Base-by-base conservation (phyloP, 805 yeast genomes). In the Lipomyces kockii region DNA sequence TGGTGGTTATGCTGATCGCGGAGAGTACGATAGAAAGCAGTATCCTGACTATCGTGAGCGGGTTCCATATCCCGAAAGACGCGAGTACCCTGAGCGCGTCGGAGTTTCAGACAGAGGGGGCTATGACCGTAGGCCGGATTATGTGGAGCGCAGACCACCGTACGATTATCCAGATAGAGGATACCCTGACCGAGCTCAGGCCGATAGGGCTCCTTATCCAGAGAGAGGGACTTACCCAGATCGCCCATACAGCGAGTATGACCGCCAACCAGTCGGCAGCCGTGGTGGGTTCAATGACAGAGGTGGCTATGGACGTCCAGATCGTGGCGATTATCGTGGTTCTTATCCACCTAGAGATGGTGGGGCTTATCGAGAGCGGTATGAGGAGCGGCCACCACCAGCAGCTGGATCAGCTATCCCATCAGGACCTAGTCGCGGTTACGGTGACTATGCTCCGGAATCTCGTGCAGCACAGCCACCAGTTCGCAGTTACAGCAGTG, bases 381-480 rank as follows among this genome's bases (percentile, higher is more conserved):
- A 25, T 11, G 55, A 29, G 20, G 55, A 52, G 17, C 55, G 55
- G 14, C 34, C 55, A 1, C 55, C 55, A 29, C 55, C 55, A 12
- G 8, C 55, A 11, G 55, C 34, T 22, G 49, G 49, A 11, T 17
- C 34, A 39, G 59, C 60, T 17, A 27, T 43, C 9, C 53, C 61
- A n/a, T 25, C 61, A 35, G 61, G 61, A 35, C 58, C 65, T 34
- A 35, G 60, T 25, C 52, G 61, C 37, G 61, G 52, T 11, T 58
- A 63, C 14, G 25, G 58, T 6, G 62, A 63, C 20, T 63, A 53
- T 29, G 46, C 34, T n/a, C 49, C 49, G 49, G 49, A 25, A 25
- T 39, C 62, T 9, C 52, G 58, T 11, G 57, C 39, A 53, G 61
- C 66, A 27, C 62, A 51, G 9, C 27, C 62, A 22, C 37, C 43